Percentiles rank a stretch among this genome's conserved stretches.
Evolutionary conservation across 345 rosid genomes (phyloP).

Genomic region (Cardamine resedifolia): DNA sequence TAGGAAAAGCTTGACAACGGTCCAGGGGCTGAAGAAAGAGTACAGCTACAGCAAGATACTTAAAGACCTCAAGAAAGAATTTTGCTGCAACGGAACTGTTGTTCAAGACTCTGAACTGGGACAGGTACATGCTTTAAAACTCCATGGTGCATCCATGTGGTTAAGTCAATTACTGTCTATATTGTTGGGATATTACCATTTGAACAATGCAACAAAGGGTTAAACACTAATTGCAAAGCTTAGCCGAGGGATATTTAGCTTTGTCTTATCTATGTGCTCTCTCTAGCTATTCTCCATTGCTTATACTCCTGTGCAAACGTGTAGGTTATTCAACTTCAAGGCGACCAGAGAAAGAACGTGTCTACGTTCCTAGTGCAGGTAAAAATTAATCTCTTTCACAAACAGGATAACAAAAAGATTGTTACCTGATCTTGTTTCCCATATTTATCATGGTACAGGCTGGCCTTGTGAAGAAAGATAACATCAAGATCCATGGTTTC

Average conservation of each 20-base stretch:
- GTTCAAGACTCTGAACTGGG: slow-evolving; percentile 85
- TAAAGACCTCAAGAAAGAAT: slow-evolving; percentile 74
- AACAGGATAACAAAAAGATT: not conserved
- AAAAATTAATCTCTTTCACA: not conserved
- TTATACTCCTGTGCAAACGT: not conserved
- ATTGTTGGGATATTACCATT: not conserved
- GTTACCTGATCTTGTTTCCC: not conserved
- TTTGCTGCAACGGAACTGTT: slow-evolving; percentile 63
- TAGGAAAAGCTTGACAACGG: slow-evolving; percentile 78
- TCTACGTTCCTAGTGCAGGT: slow-evolving; percentile 78
- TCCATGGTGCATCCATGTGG: not conserved
- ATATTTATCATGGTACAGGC: slow-evolving; percentile 46
- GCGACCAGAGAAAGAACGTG: slow-evolving; percentile 82
- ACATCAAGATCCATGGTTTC: slow-evolving; percentile 94
- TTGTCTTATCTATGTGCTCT: not conserved
- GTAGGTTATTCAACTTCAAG: slow-evolving; percentile 88
- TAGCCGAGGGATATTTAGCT: not conserved
- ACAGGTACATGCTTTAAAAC: slow-evolving; percentile 49
- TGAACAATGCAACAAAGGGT: not conserved
- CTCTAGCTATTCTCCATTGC: not conserved
- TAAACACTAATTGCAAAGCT: not conserved
- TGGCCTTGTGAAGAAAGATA: slow-evolving; percentile 94
- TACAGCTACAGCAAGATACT: slow-evolving; percentile 81
- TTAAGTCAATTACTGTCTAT: not conserved
- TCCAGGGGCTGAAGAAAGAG: slow-evolving; percentile 79